phyloP scores from a whole-genome alignment of 129 eudicot species.

The Tanacetum coccineum region DNA sequence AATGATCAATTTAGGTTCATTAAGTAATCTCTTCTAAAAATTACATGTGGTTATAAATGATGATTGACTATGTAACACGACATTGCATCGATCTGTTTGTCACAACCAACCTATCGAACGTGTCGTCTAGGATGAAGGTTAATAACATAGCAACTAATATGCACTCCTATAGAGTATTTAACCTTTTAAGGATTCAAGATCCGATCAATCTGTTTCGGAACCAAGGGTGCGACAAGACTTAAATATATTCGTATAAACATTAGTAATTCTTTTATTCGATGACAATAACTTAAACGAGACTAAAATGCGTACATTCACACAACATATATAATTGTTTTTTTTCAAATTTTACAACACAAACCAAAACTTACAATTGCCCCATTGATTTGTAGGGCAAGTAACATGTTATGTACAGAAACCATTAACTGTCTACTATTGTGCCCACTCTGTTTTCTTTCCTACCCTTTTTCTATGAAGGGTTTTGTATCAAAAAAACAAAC shows the following conservation, averaged over 20 bases:
- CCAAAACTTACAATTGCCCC: conserved; percentile 26
- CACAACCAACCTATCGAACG: no score
- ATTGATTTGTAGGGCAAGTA: conserved; percentile 22
- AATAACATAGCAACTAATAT: no score
- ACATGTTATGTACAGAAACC: conserved; percentile 36
- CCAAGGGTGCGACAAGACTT: no score
- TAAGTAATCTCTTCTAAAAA: conserved; percentile 2
- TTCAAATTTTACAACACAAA: conserved; percentile 20
- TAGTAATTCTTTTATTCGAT: no score
- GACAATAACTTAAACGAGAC: background rate
- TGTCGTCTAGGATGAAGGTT: no score
- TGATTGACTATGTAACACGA: no score
- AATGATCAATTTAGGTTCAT: background rate
- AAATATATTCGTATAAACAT: no score
- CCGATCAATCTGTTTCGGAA: no score
- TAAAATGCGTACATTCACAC: background rate
- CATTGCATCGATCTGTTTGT: no score
- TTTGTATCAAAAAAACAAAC: background rate
- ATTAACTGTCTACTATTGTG: conserved; percentile 11
- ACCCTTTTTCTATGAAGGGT: background rate
- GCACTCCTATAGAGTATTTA: no score
- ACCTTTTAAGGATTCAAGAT: no score
- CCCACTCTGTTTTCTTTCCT: conserved; percentile 14
- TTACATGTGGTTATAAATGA: background rate
- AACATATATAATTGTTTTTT: background rate